These are phyloP conservation scores for Trichosporon coremiiforme DNA, from an alignment of 1,284 basidiomycete genomes.

Conservation along the genomic window DNA sequence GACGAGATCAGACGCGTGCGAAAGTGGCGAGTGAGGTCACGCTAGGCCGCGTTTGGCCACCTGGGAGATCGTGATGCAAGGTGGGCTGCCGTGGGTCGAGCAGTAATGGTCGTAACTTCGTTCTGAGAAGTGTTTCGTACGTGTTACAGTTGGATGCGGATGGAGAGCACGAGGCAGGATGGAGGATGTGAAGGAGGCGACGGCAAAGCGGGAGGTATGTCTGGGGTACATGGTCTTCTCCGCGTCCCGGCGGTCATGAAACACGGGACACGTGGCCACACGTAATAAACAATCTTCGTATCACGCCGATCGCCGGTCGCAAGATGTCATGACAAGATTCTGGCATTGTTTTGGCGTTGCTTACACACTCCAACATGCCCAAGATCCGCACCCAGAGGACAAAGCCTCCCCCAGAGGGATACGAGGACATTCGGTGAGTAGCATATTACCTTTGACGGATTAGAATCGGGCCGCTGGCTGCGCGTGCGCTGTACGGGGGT, in stretches of 20 bases:
- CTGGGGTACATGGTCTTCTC: background rate
- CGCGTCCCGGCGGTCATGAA: constrained; percentile 5
- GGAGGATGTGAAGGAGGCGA: constrained; percentile 5
- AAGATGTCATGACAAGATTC: constrained; percentile 19
- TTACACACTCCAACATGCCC: constrained; percentile 67
- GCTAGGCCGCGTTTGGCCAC: background rate
- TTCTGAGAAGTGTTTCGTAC: constrained; percentile 1
- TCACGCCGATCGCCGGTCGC: constrained; percentile 13
- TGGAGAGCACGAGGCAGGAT: background rate
- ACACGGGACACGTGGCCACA: constrained; percentile 1
- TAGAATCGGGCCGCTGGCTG: background rate
- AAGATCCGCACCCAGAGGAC: constrained; percentile 93
- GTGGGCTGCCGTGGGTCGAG: background rate
- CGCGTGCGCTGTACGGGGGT: background rate
- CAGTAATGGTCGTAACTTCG: background rate
- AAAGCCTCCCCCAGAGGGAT: constrained; percentile 94
- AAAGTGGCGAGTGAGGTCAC: background rate
- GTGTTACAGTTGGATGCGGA: constrained; percentile 7
- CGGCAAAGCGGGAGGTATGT: background rate
- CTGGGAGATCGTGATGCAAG: background rate
- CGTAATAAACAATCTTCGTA: background rate
- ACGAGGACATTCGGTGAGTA: constrained; percentile 82
- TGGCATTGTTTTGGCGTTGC: constrained; percentile 14
- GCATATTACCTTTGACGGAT: background rate
- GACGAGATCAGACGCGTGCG: constrained; percentile 5